phyloP scores from a whole-genome alignment of 2,329 filamentous ascomycete species.

The Fusarium albidum region DNA sequence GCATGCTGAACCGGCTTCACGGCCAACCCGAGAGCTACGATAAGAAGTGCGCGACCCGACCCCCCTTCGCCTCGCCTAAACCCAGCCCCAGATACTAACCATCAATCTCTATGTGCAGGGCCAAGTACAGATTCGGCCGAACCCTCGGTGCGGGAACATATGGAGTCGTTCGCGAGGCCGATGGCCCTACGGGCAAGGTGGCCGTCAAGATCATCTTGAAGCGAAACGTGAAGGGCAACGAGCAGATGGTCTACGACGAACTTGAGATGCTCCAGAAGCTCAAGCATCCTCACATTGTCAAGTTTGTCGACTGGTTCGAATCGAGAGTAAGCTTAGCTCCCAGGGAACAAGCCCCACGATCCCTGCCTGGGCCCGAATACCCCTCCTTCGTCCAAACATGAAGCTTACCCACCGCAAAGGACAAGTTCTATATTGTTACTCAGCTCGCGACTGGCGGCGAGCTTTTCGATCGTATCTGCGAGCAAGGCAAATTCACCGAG shows the following conservation, averaged over 20 bases:
- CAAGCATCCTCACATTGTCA: constrained; percentile 94
- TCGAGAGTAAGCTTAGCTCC: constrained; percentile 73
- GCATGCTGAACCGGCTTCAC: constrained; percentile 94
- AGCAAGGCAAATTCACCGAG: constrained; percentile 97
- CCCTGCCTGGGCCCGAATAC: constrained; percentile 1
- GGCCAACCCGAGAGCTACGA: constrained; percentile 98
- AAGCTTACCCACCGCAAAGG: constrained; percentile 59
- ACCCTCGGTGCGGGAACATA: constrained; percentile 97
- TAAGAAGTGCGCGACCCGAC: constrained; percentile 76
- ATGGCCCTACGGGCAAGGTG: constrained; percentile 82
- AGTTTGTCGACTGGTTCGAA: constrained; percentile 99
- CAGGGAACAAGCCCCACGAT: constrained; percentile 4
- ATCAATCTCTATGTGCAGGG: constrained; percentile 55
- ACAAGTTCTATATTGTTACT: constrained; percentile 99
- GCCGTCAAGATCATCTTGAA: constrained; percentile 99
- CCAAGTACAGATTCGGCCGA: constrained; percentile 90
- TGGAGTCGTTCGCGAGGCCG: constrained; percentile 96
- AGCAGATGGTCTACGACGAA: constrained; percentile 99
- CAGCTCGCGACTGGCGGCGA: constrained; percentile 95
- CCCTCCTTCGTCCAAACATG: constrained; percentile 6
- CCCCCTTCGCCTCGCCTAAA: constrained; percentile 11
- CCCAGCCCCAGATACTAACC: constrained; percentile 39
- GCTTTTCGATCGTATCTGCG: constrained; percentile 97
- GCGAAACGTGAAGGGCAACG: constrained; percentile 98
- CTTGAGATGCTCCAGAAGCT: constrained; percentile 91